phyloP scores from a whole-genome alignment of 2,329 filamentous ascomycete species.

The Cercospora zeae-maydis region DNA sequence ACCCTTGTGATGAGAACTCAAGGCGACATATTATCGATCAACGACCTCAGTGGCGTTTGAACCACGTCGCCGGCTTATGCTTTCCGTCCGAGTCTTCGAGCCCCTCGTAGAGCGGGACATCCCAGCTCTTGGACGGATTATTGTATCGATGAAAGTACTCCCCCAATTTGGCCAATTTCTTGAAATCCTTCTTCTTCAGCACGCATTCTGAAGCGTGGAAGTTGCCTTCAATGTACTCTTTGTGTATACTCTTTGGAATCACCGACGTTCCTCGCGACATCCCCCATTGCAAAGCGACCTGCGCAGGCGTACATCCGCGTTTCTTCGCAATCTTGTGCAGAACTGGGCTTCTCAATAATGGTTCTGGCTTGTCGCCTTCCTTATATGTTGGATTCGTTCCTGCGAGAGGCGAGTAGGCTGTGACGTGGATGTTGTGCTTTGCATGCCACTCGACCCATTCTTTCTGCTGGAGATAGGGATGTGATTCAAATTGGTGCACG shows the following conservation, averaged over 20 bases:
- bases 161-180: slow-evolving; percentile 36
- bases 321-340: slow-evolving; percentile 63
- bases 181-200: slow-evolving; percentile 39
- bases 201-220: slow-evolving; percentile 36
- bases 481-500: slow-evolving; percentile 34
- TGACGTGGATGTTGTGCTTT: slow-evolving; percentile 28
- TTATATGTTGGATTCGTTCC: slow-evolving; percentile 44
- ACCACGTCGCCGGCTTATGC: slow-evolving; percentile 24
- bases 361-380: slow-evolving; percentile 23
- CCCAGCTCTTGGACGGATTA: slow-evolving; percentile 37
- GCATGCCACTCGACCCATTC: slow-evolving; percentile 26
- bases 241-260: slow-evolving; percentile 48
- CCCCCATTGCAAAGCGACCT: slow-evolving; percentile 54
- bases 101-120: slow-evolving; percentile 38
- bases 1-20: neutral
- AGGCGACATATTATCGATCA: neutral
- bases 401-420: slow-evolving; percentile 33
- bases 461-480: slow-evolving; percentile 32
- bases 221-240: slow-evolving; percentile 30
- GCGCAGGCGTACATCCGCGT: slow-evolving; percentile 55
- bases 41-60: slow-evolving; percentile 4
- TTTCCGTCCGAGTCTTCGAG: slow-evolving; percentile 38
- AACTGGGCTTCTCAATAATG: slow-evolving; percentile 54
- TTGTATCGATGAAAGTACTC: slow-evolving; percentile 33
- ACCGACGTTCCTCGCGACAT: slow-evolving; percentile 54